These are phyloP conservation scores for Thermomyces lanuginosus DNA, from an alignment of 2,329 filamentous ascomycete genomes.

Conservation along the genomic window DNA sequence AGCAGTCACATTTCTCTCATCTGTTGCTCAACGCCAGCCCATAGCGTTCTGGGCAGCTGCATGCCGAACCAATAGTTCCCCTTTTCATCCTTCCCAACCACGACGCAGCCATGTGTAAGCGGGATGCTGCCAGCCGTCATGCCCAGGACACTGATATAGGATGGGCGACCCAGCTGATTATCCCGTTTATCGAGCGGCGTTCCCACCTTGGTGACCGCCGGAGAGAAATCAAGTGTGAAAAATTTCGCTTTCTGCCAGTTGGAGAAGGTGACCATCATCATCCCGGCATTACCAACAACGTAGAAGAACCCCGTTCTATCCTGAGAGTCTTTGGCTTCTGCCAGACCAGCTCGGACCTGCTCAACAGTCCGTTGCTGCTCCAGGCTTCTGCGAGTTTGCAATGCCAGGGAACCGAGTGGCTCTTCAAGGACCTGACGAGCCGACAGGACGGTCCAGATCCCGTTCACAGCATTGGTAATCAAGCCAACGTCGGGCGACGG, in stretches of 20 bases:
- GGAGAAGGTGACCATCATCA: constrained; percentile 19
- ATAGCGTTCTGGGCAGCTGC: constrained; percentile 9
- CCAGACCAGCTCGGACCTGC: constrained; percentile 9
- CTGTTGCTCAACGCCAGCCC: constrained; percentile 10
- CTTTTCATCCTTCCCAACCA: constrained; percentile 16
- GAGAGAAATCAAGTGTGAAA: constrained; percentile 23
- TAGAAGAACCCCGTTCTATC: constrained; percentile 11
- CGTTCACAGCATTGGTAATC: constrained; percentile 9
- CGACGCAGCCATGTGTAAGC: too few species aligned
- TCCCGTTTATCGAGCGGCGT: too few species aligned
- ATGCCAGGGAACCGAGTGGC: constrained; percentile 7
- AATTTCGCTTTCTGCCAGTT: constrained; percentile 27
- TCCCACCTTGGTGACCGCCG: constrained; percentile 10
- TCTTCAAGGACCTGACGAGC: constrained; percentile 5
- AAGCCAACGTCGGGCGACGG: constrained; percentile 13
- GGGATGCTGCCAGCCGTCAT: too few species aligned
- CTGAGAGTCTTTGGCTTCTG: constrained; percentile 4
- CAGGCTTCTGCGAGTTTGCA: constrained; percentile 7
- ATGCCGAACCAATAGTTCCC: constrained; percentile 19
- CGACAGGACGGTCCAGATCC: constrained; percentile 2
- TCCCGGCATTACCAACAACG: constrained; percentile 17
- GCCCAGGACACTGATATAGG: too few species aligned
- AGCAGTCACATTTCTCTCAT: too few species aligned
- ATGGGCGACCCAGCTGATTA: too few species aligned
- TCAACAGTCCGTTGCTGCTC: constrained; percentile 9